Base-by-base conservation (phyloP, 805 yeast genomes). In the Debaryomyces hansenii region DNA sequence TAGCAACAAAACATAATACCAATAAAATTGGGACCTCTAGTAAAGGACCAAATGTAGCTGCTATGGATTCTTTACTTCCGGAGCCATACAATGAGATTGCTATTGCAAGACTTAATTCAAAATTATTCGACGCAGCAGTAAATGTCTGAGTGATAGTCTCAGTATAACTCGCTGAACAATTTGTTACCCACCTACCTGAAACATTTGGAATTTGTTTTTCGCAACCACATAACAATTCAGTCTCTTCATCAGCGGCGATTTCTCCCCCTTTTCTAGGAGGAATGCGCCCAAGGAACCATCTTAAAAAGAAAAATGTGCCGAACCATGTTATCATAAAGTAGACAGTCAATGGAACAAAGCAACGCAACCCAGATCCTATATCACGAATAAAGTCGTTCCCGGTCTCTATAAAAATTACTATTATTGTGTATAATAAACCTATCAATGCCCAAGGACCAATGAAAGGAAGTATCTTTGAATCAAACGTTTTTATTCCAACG, bases 21-120 rank as follows among this genome's bases (percentile, higher is more conserved):
- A 77, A 52, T 34, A 80, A 63, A 6, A 80, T 70, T 4, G 85
- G 85, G 8, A 80, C 80, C 52, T 80, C 85, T n/a, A 80, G 55
- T 32, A 80, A 63, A 0, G 84, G 84, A 2, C 84, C 85, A 56
- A 80, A 77, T 0, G 84, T 79, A 2, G 84, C 78, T 4, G 85
- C 85, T 36, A 80, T 69, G 1, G 83, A 75, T 54, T 79, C 75
- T 42, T 75, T 69, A 46, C 80, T 72, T 1, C 75, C 77, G 21
- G 70, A 61, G 0, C 85, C 85, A 59, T 77, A 80, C 10, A 78
- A 51, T 0, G 82, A 70, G 5, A 77, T 72, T 1, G 82, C 78
- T 15, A 80, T 73, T 4, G 85, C 83, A 32, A 80, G 61, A 46
- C 82, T 76, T 37, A 80, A 64, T 56, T 80, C 84, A 53, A 80